Base-by-base conservation (phyloP, 192 early-diverging fungal species). In the Coemansia aciculifera region DNA sequence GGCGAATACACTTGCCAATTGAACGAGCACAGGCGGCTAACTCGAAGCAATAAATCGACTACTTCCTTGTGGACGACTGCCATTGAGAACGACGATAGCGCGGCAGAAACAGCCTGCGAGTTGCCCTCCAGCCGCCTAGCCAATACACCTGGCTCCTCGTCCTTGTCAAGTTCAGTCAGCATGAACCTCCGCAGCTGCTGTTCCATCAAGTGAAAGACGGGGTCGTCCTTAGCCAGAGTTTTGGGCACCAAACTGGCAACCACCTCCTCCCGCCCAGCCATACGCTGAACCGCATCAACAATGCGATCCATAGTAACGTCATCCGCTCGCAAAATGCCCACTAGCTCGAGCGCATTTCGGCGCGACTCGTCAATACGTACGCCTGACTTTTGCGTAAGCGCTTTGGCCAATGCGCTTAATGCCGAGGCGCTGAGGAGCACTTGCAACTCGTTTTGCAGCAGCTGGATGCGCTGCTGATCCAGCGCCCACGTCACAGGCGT, bases 1-100 rank as follows among this genome's bases (percentile, higher is more conserved):
- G 39, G 39, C 13, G 65, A 64, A 63, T 68, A 70, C 1, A 80
- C 78, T 54, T 75, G 68, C 78, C 78, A 80, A 61, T 80, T 80
- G 23, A 80, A 72, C n/a, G 59, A 36, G 34, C 73, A 70, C 43
- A 80, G 73, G 24, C 69, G 65, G 40, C 56, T 66, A 0, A 74
- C 70, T 38, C 66, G 57, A 37, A 64, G 24, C 15, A 75, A 48
- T 54, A 80, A 37, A 9, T 24, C 42, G 21, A 39, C 62, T 3
- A 74, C 59, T 7, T 68, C 52, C n/a, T 27, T 63, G 19, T 71
- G 32, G 19, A 74, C 69, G 3, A 62, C 51, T 1, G 59, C 38
- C 49, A 80, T 66, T 5, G 63, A 62, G 36, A 66, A 39, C 5
- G 29, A 52, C 43, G 65, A 32, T 15, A 80, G 66, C 39, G 46